These are phyloP conservation scores for Linum tenue DNA, from an alignment of 345 rosid genomes.

Conservation along the genomic window DNA sequence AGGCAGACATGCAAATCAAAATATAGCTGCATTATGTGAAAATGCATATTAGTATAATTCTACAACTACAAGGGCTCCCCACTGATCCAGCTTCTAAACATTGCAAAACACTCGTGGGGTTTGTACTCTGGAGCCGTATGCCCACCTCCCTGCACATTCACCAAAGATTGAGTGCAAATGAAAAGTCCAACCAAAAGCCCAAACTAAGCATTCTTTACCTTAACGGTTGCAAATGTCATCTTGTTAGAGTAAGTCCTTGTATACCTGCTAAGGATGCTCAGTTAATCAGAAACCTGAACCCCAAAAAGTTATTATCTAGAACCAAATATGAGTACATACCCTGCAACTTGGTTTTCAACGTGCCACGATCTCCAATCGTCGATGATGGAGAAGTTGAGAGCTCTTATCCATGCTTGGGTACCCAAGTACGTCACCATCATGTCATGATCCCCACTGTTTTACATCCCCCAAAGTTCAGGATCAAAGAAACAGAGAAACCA, in stretches of 20 bases:
- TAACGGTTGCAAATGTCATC: constrained; percentile 10
- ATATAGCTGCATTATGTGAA: too few relatives aligned
- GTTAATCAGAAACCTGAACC: background rate
- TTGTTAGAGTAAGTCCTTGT: constrained; percentile 1
- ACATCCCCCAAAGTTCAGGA: background rate
- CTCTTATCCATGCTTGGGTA: constrained; percentile 3
- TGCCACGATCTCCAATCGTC: constrained; percentile 6
- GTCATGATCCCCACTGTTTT: constrained; percentile 6
- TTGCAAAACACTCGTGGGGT: constrained; percentile 1
- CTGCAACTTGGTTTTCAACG: background rate
- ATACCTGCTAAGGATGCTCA: background rate
- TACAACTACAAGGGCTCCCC: background rate
- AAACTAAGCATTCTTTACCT: constrained; percentile 8
- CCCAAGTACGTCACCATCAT: background rate
- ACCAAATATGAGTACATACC: background rate
- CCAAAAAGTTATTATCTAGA: background rate
- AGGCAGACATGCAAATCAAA: too few relatives aligned
- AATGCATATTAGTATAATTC: too few relatives aligned
- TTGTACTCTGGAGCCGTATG: background rate
- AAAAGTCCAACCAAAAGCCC: background rate
- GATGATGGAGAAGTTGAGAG: background rate
- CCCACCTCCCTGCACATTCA: constrained; percentile 2
- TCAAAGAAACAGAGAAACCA: background rate
- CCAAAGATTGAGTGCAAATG: background rate
- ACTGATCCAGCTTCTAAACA: constrained; percentile 6